Conservation (phyloP, 176 grass and related monocot species). For the Lolium perenne region DNA sequence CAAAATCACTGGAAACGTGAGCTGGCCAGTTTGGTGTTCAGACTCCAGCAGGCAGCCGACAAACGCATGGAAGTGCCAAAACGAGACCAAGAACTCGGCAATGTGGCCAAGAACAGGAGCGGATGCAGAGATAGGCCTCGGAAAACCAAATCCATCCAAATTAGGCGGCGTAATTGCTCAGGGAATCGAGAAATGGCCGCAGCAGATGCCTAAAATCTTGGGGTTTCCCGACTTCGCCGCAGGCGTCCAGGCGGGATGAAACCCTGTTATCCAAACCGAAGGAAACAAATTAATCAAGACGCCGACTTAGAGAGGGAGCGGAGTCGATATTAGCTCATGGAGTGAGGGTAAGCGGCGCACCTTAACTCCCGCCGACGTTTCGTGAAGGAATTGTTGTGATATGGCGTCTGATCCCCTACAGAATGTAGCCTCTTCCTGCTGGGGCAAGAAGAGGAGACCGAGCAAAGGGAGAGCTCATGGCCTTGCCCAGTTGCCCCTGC, state of each 20-base stretch:
- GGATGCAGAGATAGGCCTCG: not conserved
- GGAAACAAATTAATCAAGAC: not conserved
- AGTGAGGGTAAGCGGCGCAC: not conserved
- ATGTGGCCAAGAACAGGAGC: not conserved
- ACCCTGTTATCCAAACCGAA: conserved; percentile 35
- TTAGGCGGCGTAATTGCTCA: not conserved
- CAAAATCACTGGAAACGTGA: conserved; percentile 3
- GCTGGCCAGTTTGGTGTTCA: not conserved
- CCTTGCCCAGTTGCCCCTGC: not conserved
- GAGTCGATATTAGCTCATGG: not conserved
- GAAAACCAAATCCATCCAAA: conserved; percentile 39
- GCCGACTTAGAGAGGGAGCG: not conserved
- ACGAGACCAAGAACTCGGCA: conserved; percentile 16
- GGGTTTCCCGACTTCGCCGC: not conserved
- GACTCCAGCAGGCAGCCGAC: conserved; percentile 1
- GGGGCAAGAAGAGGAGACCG: conserved; percentile 6
- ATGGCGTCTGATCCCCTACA: conserved; percentile 14
- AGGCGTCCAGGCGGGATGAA: not conserved
- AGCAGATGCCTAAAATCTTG: conserved; percentile 18
- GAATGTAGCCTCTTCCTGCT: conserved; percentile 10
- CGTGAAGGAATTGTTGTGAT: not conserved
- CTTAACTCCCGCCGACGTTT: conserved; percentile 2
- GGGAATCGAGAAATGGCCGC: not conserved
- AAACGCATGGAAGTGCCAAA: conserved; percentile 2
- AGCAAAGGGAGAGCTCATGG: conserved; percentile 8